phyloP scores from a whole-genome alignment of 768 basidiomycete species.

The Russula olivacea region DNA sequence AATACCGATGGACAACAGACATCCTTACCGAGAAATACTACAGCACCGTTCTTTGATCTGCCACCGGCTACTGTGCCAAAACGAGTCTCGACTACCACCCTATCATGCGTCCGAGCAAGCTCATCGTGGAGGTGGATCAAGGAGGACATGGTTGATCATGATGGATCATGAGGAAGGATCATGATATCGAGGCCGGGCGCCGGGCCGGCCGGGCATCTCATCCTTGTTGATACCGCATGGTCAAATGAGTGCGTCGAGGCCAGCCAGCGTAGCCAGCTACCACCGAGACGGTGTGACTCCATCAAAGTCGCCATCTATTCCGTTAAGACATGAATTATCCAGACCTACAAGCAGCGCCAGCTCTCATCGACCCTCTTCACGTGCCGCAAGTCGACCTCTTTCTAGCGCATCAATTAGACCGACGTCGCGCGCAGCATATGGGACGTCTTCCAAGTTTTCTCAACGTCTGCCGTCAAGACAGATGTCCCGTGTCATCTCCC shows the following conservation, averaged over 20 bases:
- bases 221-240: too few species aligned
- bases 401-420: constrained; percentile 30
- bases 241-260: constrained; percentile 31
- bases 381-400: constrained; percentile 36
- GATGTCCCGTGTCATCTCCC: constrained; percentile 46
- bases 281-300: constrained; percentile 1
- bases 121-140: constrained; percentile 52
- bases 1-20: not conserved
- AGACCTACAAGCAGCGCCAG: constrained; percentile 46
- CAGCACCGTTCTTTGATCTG: constrained; percentile 53
- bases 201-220: not conserved
- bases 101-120: constrained; percentile 36
- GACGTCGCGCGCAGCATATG: constrained; percentile 30
- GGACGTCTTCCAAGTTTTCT: constrained; percentile 32
- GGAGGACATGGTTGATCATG: constrained; percentile 18
- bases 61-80: constrained; percentile 55
- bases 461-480: constrained; percentile 50
- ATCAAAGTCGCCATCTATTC: constrained; percentile 18
- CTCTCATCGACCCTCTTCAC: constrained; percentile 41
- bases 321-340: constrained; percentile 33
- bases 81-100: constrained; percentile 47
- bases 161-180: not conserved
- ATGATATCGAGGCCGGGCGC: not conserved
- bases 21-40: constrained; percentile 56
- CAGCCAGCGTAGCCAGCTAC: constrained; percentile 23